phyloP scores from a whole-genome alignment of 2,329 filamentous ascomycete genomes.

The Fusarium staphyleae region DNA sequence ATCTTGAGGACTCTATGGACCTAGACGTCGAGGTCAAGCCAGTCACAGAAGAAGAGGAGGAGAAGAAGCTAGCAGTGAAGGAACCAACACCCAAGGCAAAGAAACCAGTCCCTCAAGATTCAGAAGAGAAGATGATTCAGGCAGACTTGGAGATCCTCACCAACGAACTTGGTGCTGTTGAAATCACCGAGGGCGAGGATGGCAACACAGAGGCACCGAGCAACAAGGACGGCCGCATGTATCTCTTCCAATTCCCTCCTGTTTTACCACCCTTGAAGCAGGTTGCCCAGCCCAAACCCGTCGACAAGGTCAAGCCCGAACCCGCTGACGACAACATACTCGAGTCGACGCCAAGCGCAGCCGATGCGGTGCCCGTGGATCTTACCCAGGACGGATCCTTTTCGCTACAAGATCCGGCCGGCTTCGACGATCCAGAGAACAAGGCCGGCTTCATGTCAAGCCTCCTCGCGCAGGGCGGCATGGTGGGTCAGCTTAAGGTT shows the following conservation, averaged over 20 bases:
- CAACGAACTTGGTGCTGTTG: conserved; percentile 51
- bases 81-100: conserved; percentile 38
- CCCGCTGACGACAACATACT: conserved; percentile 50
- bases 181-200: conserved; percentile 43
- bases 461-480: conserved; percentile 60
- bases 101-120: conserved; percentile 44
- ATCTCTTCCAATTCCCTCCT: conserved; percentile 71
- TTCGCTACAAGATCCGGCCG: conserved; percentile 15
- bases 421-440: conserved; percentile 45
- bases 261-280: conserved; percentile 63
- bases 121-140: conserved; percentile 50
- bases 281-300: conserved; percentile 35
- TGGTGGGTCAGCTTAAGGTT: conserved; percentile 66
- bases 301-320: conserved; percentile 52
- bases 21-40: conserved; percentile 47
- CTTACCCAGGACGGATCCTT: conserved; percentile 50
- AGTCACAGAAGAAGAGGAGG: conserved; percentile 29
- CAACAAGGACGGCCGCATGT: conserved; percentile 63
- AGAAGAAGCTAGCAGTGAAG: conserved; percentile 36
- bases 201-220: conserved; percentile 40
- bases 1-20: conserved; percentile 51
- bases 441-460: conserved; percentile 49
- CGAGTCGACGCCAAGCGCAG: conserved; percentile 40
- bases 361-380: conserved; percentile 47
- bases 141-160: conserved; percentile 52